phyloP scores from a whole-genome alignment of 2,329 filamentous ascomycete species.

The Diplodia mutila region DNA sequence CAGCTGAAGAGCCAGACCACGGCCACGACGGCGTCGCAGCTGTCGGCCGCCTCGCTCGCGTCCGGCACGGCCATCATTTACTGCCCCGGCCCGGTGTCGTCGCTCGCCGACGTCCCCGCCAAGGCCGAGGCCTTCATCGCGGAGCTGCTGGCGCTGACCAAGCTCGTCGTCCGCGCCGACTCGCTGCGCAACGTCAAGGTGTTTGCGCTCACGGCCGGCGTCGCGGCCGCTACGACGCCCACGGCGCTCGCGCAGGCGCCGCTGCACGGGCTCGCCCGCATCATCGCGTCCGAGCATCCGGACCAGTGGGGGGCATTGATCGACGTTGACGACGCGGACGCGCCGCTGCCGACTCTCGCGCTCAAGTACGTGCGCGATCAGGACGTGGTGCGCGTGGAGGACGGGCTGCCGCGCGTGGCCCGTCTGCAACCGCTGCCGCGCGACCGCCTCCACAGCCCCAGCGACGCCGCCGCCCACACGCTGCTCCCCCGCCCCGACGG shows the following conservation, averaged over 20 bases:
- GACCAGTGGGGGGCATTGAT: constrained; percentile 45
- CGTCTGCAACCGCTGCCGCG: constrained; percentile 36
- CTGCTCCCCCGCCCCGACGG: constrained; percentile 38
- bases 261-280: constrained; percentile 43
- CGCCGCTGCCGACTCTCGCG: constrained; percentile 39
- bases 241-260: constrained; percentile 42
- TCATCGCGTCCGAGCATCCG: constrained; percentile 46
- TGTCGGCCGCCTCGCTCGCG: constrained; percentile 17
- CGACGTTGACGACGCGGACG: constrained; percentile 37
- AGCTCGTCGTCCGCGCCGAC: constrained; percentile 27
- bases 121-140: constrained; percentile 31
- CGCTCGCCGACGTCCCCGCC: constrained; percentile 26
- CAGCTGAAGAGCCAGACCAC: constrained; percentile 29
- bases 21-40: constrained; percentile 10
- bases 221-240: constrained; percentile 31
- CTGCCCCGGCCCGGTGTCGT: constrained; percentile 27
- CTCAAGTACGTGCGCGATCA: constrained; percentile 46
- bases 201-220: constrained; percentile 36
- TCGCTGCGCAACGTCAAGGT: constrained; percentile 30
- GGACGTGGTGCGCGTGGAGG: constrained; percentile 46
- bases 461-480: neutral
- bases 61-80: constrained; percentile 29
- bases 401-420: constrained; percentile 42
- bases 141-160: constrained; percentile 31
- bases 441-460: neutral